phyloP scores from a whole-genome alignment of 73 alveolate species.

The Tetrahymena malaccensis region DNA sequence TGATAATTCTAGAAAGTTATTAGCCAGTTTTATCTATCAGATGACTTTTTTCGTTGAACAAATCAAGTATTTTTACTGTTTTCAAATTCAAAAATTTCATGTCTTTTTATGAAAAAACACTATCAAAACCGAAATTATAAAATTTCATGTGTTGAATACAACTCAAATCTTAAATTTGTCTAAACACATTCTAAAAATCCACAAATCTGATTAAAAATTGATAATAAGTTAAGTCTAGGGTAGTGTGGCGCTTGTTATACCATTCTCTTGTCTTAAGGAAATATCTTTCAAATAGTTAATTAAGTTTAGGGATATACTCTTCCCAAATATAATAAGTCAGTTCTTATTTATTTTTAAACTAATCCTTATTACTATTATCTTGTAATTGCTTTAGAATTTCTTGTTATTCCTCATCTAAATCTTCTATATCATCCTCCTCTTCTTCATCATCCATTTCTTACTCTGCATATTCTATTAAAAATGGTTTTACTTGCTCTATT shows the following conservation, averaged over 20 bases:
- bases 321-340: neutral
- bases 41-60: neutral
- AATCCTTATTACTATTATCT: neutral
- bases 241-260: neutral
- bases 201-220: neutral
- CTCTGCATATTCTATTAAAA: neutral
- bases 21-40: neutral
- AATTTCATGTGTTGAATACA: neutral
- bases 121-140: neutral
- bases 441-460: neutral
- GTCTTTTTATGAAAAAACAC: neutral
- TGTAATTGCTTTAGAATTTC: neutral
- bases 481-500: neutral
- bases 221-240: neutral
- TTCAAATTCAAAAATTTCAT: neutral
- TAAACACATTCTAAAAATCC: neutral
- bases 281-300: neutral
- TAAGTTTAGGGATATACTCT: neutral
- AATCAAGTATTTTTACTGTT: neutral
- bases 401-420: neutral
- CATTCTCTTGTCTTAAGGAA: neutral
- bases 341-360: neutral
- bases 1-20: neutral
- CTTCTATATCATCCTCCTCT: neutral
- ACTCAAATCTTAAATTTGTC: neutral